A percentile compares a stretch with the other conserved stretches of the same genome.
Evolutionary conservation across 2,329 filamentous ascomycete genomes (phyloP).

Genomic region (Aspergillus melleus): DNA sequence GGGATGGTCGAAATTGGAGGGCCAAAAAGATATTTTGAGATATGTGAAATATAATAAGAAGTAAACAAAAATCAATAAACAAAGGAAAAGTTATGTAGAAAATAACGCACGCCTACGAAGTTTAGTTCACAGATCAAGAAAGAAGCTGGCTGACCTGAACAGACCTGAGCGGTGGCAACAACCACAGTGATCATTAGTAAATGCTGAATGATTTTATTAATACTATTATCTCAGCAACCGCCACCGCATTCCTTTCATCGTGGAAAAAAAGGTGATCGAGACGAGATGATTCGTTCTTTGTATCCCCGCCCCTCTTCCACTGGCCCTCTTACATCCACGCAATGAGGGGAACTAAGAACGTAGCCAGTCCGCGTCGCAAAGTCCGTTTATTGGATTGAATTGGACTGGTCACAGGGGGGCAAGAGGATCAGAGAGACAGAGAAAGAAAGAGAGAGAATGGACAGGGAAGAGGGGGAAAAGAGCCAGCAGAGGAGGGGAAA

Average conservation of each 20-base stretch:
- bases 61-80: background rate
- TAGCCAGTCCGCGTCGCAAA: background rate
- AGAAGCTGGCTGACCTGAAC: no score
- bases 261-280: background rate
- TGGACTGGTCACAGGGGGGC: background rate
- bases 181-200: no score
- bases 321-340: background rate
- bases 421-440: no score
- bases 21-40: background rate
- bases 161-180: no score
- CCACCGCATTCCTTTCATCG: background rate
- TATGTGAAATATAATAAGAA: background rate
- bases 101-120: background rate
- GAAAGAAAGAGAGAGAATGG: no score
- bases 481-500: background rate
- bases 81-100: background rate
- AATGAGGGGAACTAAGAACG: background rate
- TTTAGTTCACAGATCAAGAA: no score
- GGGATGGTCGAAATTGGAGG: background rate
- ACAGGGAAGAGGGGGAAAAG: background rate
- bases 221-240: background rate
- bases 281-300: background rate
- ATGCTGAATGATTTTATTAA: no score
- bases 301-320: background rate
- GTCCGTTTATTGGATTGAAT: background rate